Conservation (phyloP, 208 protist genomes). For the Phytomonas sp. region DNA sequence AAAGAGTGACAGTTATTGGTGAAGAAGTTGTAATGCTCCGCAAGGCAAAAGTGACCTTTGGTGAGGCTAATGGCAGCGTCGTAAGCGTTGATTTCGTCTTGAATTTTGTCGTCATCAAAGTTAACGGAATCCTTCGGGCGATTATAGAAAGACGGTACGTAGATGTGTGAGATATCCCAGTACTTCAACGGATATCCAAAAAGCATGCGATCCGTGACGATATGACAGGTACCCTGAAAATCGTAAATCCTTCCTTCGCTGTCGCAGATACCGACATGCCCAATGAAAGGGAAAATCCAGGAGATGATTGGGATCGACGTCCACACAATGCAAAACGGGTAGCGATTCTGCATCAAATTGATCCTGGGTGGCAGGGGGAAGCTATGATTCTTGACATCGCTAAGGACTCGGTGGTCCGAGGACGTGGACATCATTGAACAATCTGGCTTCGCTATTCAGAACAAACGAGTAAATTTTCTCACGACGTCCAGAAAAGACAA, state of each 20-base stretch:
- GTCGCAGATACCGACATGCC: constrained; percentile 87
- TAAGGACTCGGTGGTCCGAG: not conserved
- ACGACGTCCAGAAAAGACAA: not conserved
- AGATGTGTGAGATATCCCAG: constrained; percentile 58
- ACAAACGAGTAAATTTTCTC: not conserved
- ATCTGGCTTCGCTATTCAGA: not conserved
- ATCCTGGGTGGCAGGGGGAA: constrained; percentile 33
- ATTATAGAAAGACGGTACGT: constrained; percentile 50
- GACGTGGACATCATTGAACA: not conserved
- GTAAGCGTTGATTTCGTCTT: constrained; percentile 41
- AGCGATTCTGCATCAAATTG: constrained; percentile 54
- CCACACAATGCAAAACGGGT: constrained; percentile 91
- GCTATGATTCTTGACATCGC: not conserved
- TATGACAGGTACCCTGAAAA: constrained; percentile 82
- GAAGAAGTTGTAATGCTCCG: constrained; percentile 81
- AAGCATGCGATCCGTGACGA: constrained; percentile 82
- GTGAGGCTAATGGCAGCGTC: constrained; percentile 30
- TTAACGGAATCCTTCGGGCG: constrained; percentile 7
- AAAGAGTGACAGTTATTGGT: constrained; percentile 88
- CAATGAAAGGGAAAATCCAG: constrained; percentile 87
- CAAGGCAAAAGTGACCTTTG: constrained; percentile 49
- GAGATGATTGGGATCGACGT: constrained; percentile 81
- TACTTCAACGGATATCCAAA: constrained; percentile 83
- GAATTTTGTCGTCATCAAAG: constrained; percentile 14
- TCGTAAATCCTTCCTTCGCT: constrained; percentile 80